Evolutionary conservation across 2,329 filamentous ascomycete genomes (phyloP).

Genomic region (Alternaria conjuncta): DNA sequence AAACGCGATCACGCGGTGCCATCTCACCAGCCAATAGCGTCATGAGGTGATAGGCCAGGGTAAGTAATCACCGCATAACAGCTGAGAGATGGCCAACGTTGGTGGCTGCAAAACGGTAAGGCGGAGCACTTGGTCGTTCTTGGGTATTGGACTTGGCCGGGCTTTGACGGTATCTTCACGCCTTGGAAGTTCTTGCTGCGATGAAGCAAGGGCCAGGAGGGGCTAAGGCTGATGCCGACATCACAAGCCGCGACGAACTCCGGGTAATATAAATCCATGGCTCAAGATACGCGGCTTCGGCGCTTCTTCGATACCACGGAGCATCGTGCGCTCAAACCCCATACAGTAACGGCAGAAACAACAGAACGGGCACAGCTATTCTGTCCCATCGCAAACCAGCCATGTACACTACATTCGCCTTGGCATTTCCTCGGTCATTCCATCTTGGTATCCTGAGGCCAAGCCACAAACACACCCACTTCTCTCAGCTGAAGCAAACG

Average conservation of each 20-base stretch:
- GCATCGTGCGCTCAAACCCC: not conserved
- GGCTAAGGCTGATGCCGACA: not conserved
- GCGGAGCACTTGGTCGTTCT: not conserved
- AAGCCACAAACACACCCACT: not conserved
- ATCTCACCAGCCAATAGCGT: not conserved
- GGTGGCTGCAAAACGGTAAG: constrained; percentile 5
- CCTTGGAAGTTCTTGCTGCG: not conserved
- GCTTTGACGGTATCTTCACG: not conserved
- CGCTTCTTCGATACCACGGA: not conserved
- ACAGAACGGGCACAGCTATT: not conserved
- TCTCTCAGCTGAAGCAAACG: not conserved
- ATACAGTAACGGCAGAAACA: not conserved
- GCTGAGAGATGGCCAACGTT: not conserved
- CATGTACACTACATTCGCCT: not conserved
- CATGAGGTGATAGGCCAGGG: not conserved
- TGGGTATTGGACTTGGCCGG: not conserved
- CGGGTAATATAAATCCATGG: not conserved
- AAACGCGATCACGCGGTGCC: constrained; percentile 2
- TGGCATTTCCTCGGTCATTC: not conserved
- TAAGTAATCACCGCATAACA: not conserved
- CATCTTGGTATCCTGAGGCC: not conserved
- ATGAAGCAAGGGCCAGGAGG: not conserved
- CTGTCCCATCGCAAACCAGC: not conserved
- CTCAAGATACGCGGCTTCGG: not conserved
- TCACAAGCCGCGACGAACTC: not conserved